A percentile compares a stretch with the other conserved stretches of the same genome.
Conservation (phyloP, 345 rosid genomes). For the Salix exigua region DNA sequence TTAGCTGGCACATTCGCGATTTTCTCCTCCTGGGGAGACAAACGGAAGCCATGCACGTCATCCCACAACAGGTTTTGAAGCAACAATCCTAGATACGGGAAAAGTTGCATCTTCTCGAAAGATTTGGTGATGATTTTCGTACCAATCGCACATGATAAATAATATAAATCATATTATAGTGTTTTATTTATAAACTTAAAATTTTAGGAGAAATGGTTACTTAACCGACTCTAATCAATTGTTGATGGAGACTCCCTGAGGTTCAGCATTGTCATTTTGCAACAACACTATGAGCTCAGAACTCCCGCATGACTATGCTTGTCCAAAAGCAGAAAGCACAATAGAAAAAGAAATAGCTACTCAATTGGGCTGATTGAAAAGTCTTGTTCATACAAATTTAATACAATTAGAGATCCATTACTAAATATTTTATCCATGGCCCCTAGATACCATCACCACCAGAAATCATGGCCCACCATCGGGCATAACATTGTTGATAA, state of each 20-base stretch:
- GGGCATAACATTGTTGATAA: neutral
- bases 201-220: no score
- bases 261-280: neutral
- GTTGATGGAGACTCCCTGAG: neutral
- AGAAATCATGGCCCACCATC: neutral
- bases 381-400: neutral
- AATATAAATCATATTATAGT: no score
- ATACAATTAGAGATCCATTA: neutral
- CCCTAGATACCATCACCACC: neutral
- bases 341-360: neutral
- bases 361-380: neutral
- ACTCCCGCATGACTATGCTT: slow-evolving; percentile 13
- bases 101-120: neutral
- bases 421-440: neutral
- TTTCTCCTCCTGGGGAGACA: neutral
- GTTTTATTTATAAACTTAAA: no score
- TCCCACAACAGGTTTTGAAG: neutral
- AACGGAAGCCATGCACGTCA: neutral
- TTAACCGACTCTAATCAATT: no score
- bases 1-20: neutral
- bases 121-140: neutral
- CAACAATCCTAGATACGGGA: neutral
- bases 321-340: slow-evolving; percentile 15
- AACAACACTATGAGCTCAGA: neutral
- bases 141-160: neutral